Base-by-base conservation (phyloP, 345 rosid genomes). In the Eucalyptus urophylla region DNA sequence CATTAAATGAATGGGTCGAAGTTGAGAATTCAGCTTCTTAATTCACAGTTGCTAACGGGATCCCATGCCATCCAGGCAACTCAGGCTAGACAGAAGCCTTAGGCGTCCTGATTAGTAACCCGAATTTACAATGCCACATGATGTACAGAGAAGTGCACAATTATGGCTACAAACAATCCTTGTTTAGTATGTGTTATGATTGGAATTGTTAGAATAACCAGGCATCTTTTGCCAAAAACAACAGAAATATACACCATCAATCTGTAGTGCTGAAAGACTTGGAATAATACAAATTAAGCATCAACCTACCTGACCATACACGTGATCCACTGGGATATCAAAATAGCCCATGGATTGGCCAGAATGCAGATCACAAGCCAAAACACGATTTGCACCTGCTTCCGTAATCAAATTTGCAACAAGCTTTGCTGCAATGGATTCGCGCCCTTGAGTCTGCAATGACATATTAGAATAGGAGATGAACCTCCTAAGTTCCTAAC, bases 321-420 rank as follows among this genome's bases (percentile, higher is more conserved):
- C 97, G 91, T 97, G 99, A 93, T 97, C 99, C 56, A 97, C 98
- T 14, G 99, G 98, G 89, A 97, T 97, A 92, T 97, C 99, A 92
- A 97, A 97, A 92, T 97, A 97, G 17, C 99, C 99, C 97, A 97
- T 97, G 88, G 99, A 97, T 95, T 97, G 99, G 86, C 99, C 99
- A 16, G 99, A 97, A 90, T 97, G 99, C 91, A 97, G 99, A 94
- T 97, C 99, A 95, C 99, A 97, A 83, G 98, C 98, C 92, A 97
- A 96, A 89, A 97, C 99, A 91, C 98, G 98, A 90, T 97, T 96
- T 87, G 99, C 99, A 87, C 99, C 99, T 12, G 99, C 97, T 95
- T 97, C 95, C 5, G 99, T 97, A 31, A 97, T 95, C 91, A 97
- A 94, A 89, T 97, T 97, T 27, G 99, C 99, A 86, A 97, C 97